Evolutionary conservation across 2,329 filamentous ascomycete genomes (phyloP).

Genomic region (Nemania diffusa): DNA sequence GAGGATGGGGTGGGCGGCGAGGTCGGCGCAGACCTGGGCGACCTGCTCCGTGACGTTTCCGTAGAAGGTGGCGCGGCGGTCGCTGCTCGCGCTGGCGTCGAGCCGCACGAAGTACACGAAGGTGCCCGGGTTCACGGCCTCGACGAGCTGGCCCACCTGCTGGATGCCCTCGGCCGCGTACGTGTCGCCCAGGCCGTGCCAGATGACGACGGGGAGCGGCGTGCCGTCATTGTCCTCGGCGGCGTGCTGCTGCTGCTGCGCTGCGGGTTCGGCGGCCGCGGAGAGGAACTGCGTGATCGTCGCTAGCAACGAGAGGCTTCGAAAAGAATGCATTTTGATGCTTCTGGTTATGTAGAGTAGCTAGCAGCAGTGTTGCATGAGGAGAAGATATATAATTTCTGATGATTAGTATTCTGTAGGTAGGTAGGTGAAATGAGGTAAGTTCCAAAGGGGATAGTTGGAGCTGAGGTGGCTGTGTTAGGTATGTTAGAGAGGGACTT

Average conservation of each 20-base stretch:
- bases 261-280: conserved; percentile 25
- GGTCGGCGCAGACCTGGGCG: conserved; percentile 77
- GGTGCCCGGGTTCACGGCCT: conserved; percentile 81
- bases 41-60: conserved; percentile 89
- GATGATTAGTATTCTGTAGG: neutral
- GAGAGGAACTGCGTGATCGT: conserved; percentile 37
- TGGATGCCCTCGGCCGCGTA: conserved; percentile 81
- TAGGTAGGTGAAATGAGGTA: neutral
- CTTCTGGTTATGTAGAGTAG: neutral
- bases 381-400: neutral
- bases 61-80: conserved; percentile 87
- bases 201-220: conserved; percentile 91
- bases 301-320: conserved; percentile 25
- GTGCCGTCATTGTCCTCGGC: conserved; percentile 63
- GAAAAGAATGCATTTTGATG: conserved; percentile 34
- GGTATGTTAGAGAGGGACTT: too few species aligned
- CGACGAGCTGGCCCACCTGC: conserved; percentile 75
- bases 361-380: neutral
- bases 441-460: neutral
- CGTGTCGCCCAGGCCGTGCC: conserved; percentile 85
- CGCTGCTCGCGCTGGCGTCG: conserved; percentile 70
- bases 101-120: conserved; percentile 84
- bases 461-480: neutral
- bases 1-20: conserved; percentile 80
- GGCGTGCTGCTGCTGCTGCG: conserved; percentile 20